A percentile compares a stretch with the other conserved stretches of the same genome.
Conservation (phyloP, 1,139 yeast genomes). For the Candida dubliniensis region DNA sequence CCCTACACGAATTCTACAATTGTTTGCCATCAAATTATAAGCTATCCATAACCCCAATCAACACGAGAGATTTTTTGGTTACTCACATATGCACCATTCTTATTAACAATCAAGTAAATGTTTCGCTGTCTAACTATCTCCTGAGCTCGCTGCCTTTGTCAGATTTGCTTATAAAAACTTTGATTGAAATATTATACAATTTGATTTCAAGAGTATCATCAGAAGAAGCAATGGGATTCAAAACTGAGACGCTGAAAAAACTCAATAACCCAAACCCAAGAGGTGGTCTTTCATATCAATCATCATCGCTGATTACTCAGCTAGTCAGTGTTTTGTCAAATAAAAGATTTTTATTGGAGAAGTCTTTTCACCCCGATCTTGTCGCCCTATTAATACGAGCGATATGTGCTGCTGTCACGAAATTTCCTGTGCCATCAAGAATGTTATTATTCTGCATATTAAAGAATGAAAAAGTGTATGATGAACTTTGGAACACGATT, state of each 20-base stretch:
- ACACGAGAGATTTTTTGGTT: conserved; percentile 63
- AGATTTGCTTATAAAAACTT: conserved; percentile 23
- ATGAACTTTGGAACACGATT: conserved; percentile 33
- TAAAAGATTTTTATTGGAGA: conserved; percentile 40
- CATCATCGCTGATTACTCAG: conserved; percentile 58
- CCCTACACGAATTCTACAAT: conserved; percentile 29
- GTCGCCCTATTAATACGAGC: conserved; percentile 59
- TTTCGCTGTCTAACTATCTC: neutral
- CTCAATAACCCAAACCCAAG: conserved; percentile 33
- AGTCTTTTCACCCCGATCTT: conserved; percentile 53
- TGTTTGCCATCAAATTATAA: conserved; percentile 51
- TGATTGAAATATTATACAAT: conserved; percentile 61
- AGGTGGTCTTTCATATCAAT: conserved; percentile 59
- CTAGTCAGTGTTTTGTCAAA: conserved; percentile 49
- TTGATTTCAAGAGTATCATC: conserved; percentile 47
- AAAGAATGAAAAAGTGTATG: conserved; percentile 46
- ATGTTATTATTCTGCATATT: conserved; percentile 54
- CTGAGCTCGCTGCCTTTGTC: conserved; percentile 9
- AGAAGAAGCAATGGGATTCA: conserved; percentile 13
- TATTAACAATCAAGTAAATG: conserved; percentile 5
- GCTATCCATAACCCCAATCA: conserved; percentile 35
- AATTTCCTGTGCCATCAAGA: conserved; percentile 51
- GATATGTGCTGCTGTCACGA: conserved; percentile 49
- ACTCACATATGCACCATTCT: conserved; percentile 45
- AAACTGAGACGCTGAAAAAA: conserved; percentile 27